Evolutionary conservation across 257 asterid genomes (phyloP), one percentile per base, ranked within the genome.

Genomic region (Plantago elongata): DNA sequence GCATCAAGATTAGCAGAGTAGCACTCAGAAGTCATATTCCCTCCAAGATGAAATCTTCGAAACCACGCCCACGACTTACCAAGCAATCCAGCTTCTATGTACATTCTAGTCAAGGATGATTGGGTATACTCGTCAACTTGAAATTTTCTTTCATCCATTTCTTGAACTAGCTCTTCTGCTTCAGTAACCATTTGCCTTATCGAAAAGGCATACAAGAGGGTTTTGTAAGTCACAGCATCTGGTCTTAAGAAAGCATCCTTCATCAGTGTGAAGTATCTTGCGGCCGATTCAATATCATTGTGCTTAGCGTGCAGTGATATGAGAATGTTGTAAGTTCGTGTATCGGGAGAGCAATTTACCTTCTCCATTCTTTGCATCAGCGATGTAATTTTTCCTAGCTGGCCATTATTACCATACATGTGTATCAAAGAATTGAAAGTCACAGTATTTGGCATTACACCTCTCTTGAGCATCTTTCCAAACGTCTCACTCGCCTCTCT

Each of bases 401-500:
- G 85, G 13, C 84, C 89, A 43, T 79, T 79, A 64, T 81, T 93
- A 40, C 97, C 96, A 57, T 78, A 83, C 95, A 93, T 82, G 76
- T 93, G 99, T 54, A 93, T 87, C 96, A 93, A 73, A 45, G 96
- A 84, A 73, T 93, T 93, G 64, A 89, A 93, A 66, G 97, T 93
- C 61, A 93, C 94, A 0, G 91, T 82, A 22, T 84, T 89, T 2
- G 96, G 99, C 43, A 64, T 40, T 66, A 89, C 66, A 58, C 88
- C 91, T 73, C 78, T 80, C 77, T 62, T 70, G 11, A 87, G 79
- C 97, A 93, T 93, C 51, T 37, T 72, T 56, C 75, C 87, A 63
- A 93, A 93, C 11, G 88, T 76, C 62, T 83, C 75, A 9, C 77
- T 70, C 11, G 99, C 99, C 67, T 92, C 95, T 66, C 84, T 64